These are phyloP conservation scores for Ceratobasidium papillatum DNA, from an alignment of 1,284 basidiomycete genomes.

Conservation along the genomic window DNA sequence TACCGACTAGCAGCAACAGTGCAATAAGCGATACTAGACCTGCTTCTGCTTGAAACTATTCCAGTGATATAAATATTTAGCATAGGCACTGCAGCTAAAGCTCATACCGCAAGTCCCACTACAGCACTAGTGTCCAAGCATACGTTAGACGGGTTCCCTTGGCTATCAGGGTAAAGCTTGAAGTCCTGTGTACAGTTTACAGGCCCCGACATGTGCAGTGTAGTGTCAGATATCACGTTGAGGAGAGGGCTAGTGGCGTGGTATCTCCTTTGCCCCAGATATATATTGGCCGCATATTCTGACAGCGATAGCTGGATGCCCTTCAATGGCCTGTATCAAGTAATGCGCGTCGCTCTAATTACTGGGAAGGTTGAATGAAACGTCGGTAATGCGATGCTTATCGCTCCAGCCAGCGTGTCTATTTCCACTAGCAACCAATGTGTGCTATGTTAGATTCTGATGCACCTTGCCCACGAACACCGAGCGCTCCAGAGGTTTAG, in stretches of 20 bases:
- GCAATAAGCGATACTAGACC: slow-evolving; percentile 1
- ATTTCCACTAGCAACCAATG: not conserved
- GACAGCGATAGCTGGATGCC: not conserved
- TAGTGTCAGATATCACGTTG: not conserved
- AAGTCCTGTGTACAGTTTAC: not conserved
- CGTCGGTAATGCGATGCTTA: not conserved
- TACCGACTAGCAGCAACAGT: not conserved
- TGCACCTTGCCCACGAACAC: not conserved
- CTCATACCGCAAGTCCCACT: not conserved
- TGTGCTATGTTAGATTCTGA: not conserved
- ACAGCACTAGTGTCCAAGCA: slow-evolving; percentile 5
- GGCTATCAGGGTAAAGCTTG: not conserved
- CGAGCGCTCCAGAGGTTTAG: not conserved
- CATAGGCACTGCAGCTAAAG: not conserved
- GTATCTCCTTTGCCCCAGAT: not conserved
- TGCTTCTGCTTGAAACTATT: slow-evolving; percentile 15
- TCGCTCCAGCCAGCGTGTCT: not conserved
- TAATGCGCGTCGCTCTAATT: not conserved
- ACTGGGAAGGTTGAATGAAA: not conserved
- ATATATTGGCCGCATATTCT: not conserved
- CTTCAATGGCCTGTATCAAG: not conserved
- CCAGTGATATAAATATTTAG: not conserved
- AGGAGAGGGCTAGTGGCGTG: not conserved
- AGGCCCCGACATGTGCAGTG: not conserved
- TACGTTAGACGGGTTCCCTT: slow-evolving; percentile 1